Base-by-base conservation (phyloP, 2,329 filamentous ascomycete species). In the Pochonia chlamydosporia region DNA sequence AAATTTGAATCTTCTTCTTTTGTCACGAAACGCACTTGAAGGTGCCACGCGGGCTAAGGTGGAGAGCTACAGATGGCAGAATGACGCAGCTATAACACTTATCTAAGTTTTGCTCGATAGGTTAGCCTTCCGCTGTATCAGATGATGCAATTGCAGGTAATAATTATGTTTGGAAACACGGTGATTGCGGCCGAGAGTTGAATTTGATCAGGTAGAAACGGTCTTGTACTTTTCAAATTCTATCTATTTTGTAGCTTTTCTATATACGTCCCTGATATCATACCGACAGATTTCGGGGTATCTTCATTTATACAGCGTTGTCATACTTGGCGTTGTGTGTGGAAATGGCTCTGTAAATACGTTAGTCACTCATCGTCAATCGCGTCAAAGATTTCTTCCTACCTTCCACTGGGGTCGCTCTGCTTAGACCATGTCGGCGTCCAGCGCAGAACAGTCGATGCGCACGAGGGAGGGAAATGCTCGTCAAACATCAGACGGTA, bases 401-500 rank as follows among this genome's bases (percentile, higher is more conserved):
- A 89, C 87, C 89, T 82, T 74, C 93, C 95, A 69, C 88, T 95
- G 51, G 93, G 93, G 68, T 99, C 93, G 23, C 83, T 88, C 79
- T 96, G 90, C 68, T 96, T 87, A 48, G 89, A 95, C 93, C 93
- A 99, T 31, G 88, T 99, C 24, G 93, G 93, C 48, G 88, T 90
- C 95, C 93, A 99, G 63, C 93, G 80, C 87, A 89, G 87, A 46
- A 99, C 93, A 7, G 93, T 99, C 50, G 81, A 84, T 8, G 93
- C 95, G 65, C 92, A 97, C 63, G 85, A 85, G 48, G 84, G 79
- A 40, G 93, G 93, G 81, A 97, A 99, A 71, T 95, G 92, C 78
- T 99, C 92, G 68, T 99, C 93, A 66, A 97, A 99, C 92, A 99
- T 97, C 66, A 75, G 79, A 60, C 93, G 85, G 74, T 99, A 99